Percentiles rank a stretch among this genome's conserved stretches.
phyloP scores from a whole-genome alignment of 2,329 filamentous ascomycete species.

The Colletotrichum falcatum region DNA sequence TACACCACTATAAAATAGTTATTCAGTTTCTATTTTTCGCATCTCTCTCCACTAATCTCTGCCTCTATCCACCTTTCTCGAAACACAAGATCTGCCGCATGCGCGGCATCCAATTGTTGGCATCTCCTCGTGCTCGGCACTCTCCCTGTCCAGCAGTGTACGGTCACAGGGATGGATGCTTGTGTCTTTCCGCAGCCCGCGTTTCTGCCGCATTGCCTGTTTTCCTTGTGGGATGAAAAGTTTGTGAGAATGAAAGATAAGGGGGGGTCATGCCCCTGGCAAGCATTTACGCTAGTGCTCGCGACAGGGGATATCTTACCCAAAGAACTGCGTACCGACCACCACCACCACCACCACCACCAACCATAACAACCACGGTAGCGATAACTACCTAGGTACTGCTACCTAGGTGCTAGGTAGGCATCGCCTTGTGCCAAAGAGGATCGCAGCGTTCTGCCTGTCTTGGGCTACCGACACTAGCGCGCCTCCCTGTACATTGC shows the following conservation, averaged over 20 bases:
- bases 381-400: too few relatives aligned
- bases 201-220: conserved; percentile 25
- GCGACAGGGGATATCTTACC: not conserved
- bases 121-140: conserved; percentile 3
- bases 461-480: not conserved
- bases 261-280: conserved; percentile 21
- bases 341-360: too few relatives aligned
- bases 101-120: conserved; percentile 21
- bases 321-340: not conserved
- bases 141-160: not conserved
- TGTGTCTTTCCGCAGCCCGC: not conserved
- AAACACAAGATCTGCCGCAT: conserved; percentile 39
- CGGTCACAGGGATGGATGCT: conserved; percentile 13
- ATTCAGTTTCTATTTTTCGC: conserved; percentile 35
- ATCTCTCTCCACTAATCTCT: conserved; percentile 22
- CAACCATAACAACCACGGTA: not conserved
- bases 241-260: conserved; percentile 2
- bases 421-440: conserved; percentile 13
- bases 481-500: too few relatives aligned
- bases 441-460: conserved; percentile 10
- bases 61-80: conserved; percentile 27
- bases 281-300: not conserved
- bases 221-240: conserved; percentile 25
- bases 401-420: too few relatives aligned
- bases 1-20: not conserved